A percentile compares a stretch with the other conserved stretches of the same genome.
Evolutionary conservation across 305 asterid species (phyloP).

Genomic region (Ilex paraguariensis): DNA sequence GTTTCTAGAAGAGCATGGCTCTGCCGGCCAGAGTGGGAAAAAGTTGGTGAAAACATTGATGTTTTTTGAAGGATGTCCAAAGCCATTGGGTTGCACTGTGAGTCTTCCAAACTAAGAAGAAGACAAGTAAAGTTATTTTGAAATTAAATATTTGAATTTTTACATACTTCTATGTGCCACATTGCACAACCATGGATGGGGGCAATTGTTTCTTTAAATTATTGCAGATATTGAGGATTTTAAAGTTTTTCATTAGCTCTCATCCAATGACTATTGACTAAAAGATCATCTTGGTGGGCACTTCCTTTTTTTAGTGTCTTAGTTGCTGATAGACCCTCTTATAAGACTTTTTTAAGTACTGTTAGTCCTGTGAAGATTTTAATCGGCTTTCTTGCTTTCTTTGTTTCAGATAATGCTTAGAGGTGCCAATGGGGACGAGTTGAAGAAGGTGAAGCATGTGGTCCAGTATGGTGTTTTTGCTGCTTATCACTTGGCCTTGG

Average conservation of each 20-base stretch:
- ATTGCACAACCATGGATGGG: too few species aligned
- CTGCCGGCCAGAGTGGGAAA: constrained; percentile 70
- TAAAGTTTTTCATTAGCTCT: too few species aligned
- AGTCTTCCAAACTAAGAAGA: constrained; percentile 13
- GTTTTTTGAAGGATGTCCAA: constrained; percentile 98
- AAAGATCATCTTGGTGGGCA: background rate
- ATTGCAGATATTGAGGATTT: too few species aligned
- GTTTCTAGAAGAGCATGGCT: constrained; percentile 68
- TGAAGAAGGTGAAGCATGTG: constrained; percentile 94
- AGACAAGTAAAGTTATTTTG: background rate
- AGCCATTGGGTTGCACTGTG: constrained; percentile 96
- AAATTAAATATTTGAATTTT: background rate
- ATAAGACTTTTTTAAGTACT: constrained; percentile 2
- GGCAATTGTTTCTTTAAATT: too few species aligned
- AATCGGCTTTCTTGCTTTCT: constrained; percentile 15
- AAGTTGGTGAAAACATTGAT: constrained; percentile 79
- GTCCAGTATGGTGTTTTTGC: constrained; percentile 95
- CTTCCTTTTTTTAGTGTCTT: background rate
- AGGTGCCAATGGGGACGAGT: constrained; percentile 86
- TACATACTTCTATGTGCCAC: too few species aligned
- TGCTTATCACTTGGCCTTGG: constrained; percentile 95
- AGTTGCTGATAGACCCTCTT: constrained; percentile 7
- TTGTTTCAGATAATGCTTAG: constrained; percentile 78
- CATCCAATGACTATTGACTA: too few species aligned
- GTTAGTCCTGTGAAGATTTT: constrained; percentile 4